phyloP scores from a whole-genome alignment of 2,329 filamentous ascomycete species.

The Apiospora rasikravindrae region DNA sequence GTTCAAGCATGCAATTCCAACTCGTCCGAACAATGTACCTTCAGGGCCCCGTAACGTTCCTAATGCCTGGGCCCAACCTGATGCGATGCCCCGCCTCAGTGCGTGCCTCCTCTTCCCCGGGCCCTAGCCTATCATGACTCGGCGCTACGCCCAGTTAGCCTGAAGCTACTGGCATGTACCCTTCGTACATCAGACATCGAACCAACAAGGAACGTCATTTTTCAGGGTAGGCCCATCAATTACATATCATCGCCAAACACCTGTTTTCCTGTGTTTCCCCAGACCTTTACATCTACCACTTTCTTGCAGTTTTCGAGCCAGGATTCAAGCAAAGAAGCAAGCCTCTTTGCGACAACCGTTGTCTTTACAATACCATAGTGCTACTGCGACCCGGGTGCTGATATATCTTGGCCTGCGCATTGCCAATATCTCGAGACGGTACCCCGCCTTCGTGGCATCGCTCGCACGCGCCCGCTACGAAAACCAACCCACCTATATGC shows the following conservation, averaged over 20 bases:
- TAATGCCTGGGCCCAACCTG: neutral
- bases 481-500: neutral
- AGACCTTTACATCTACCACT: neutral
- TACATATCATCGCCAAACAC: conserved; percentile 7
- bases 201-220: conserved; percentile 13
- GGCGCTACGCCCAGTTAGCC: neutral
- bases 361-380: neutral
- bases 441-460: neutral
- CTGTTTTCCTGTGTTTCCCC: neutral
- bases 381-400: neutral
- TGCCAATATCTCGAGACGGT: neutral
- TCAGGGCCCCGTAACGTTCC: neutral
- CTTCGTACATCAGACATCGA: neutral
- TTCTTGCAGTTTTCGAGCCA: neutral
- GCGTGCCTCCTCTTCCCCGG: neutral
- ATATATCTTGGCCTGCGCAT: neutral
- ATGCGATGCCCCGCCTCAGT: neutral
- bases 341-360: no score
- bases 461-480: neutral
- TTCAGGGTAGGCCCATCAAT: conserved; percentile 4
- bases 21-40: neutral
- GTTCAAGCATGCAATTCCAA: no score
- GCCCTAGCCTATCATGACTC: neutral
- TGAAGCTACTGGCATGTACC: neutral
- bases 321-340: neutral